Evolutionary conservation across 2,329 filamentous ascomycete genomes (phyloP).

Genomic region (Tolypocladium inflatum): DNA sequence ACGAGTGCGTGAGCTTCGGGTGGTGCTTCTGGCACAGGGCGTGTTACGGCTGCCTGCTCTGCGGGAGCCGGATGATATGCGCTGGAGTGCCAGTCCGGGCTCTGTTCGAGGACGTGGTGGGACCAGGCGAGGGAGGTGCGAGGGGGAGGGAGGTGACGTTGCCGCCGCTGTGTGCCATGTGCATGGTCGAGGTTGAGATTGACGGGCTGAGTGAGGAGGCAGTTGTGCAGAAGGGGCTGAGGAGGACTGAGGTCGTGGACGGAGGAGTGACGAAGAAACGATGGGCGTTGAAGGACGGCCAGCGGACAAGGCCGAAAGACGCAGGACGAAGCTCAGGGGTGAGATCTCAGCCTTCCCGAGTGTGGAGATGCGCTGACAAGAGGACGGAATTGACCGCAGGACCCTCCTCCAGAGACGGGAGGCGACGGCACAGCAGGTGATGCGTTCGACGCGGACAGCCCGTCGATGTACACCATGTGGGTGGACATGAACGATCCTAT

Average conservation of each 20-base stretch:
- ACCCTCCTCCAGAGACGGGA: neutral
- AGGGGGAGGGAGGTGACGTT: conserved; percentile 30
- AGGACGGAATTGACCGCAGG: neutral
- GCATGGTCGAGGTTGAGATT: conserved; percentile 29
- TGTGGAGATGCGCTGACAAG: neutral
- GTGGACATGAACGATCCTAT: conserved; percentile 41
- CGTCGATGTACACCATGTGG: conserved; percentile 29
- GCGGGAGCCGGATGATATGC: conserved; percentile 29
- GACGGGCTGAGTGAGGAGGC: conserved; percentile 19
- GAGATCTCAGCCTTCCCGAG: neutral
- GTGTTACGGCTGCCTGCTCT: conserved; percentile 48
- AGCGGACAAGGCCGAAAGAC: conserved; percentile 8
- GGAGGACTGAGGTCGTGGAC: conserved; percentile 32
- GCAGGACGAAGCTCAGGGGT: neutral
- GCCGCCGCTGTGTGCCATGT: conserved; percentile 40
- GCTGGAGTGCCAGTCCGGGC: conserved; percentile 23
- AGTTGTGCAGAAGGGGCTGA: conserved; percentile 31
- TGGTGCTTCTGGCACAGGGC: conserved; percentile 51
- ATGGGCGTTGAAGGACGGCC: conserved; percentile 23
- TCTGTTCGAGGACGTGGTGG: conserved; percentile 16
- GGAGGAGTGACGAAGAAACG: conserved; percentile 35
- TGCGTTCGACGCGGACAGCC: conserved; percentile 8
- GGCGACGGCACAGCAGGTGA: neutral
- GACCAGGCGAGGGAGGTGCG: conserved; percentile 1
- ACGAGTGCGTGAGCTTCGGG: conserved; percentile 47